Evolutionary conservation across 139 green algal genomes (phyloP).

Genomic region (Chlorella ohadii): DNA sequence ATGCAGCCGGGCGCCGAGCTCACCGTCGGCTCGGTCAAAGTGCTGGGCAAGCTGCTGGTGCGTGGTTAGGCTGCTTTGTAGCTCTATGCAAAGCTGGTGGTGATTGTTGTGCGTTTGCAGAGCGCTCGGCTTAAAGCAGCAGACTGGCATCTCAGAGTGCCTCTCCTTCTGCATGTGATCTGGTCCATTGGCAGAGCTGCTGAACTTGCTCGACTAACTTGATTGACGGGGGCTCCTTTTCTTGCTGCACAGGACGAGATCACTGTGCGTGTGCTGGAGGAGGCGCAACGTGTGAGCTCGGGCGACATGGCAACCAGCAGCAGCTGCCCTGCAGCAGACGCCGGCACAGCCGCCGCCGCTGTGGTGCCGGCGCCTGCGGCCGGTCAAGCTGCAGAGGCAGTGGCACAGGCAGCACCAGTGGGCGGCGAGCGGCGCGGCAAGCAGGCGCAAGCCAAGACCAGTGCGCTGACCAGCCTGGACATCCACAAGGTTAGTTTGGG

Average conservation of each 20-base stretch:
- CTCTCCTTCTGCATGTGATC: too few relatives aligned
- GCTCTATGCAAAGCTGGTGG: too few relatives aligned
- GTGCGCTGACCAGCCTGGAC: conserved; percentile 41
- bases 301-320: background rate
- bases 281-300: conserved; percentile 31
- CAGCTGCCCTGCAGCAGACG: background rate
- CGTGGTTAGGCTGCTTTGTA: too few relatives aligned
- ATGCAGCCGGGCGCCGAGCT: conserved; percentile 40
- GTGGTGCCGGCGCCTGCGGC: background rate
- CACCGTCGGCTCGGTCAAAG: background rate
- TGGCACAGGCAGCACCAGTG: background rate
- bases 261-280: conserved; percentile 32
- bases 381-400: background rate
- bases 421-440: background rate
- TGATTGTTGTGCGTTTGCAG: too few relatives aligned
- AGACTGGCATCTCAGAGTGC: too few relatives aligned
- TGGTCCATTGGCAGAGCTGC: too few relatives aligned
- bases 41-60: conserved; percentile 26
- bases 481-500: conserved; percentile 37
- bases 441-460: background rate
- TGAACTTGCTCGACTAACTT: too few relatives aligned
- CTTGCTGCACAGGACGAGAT: conserved; percentile 30
- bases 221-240: too few relatives aligned
- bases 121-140: too few relatives aligned
- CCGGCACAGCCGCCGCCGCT: background rate